phyloP scores from a whole-genome alignment of 805 yeast species.

The Candida ascalaphidarum region DNA sequence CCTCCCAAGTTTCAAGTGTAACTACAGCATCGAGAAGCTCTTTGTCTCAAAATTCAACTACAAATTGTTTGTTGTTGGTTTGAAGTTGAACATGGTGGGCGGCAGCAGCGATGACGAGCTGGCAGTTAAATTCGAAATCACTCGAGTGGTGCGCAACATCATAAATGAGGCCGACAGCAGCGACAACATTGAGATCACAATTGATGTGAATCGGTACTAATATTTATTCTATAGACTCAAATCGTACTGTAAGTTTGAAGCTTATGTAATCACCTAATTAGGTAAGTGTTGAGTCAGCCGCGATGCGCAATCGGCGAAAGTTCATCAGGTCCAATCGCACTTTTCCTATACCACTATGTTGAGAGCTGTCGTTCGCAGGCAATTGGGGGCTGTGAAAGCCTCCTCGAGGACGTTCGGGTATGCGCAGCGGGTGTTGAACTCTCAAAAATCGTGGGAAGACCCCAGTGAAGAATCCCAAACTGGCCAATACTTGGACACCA shows the following conservation, averaged over 20 bases:
- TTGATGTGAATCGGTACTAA: constrained; percentile 19
- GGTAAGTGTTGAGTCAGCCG: too few relatives aligned
- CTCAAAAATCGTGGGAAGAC: too few relatives aligned
- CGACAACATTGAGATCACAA: constrained; percentile 25
- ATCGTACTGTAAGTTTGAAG: background rate
- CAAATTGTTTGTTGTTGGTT: constrained; percentile 47
- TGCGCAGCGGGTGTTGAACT: too few relatives aligned
- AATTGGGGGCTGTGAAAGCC: too few relatives aligned
- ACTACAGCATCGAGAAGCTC: constrained; percentile 40
- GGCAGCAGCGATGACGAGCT: constrained; percentile 66
- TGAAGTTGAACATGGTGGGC: constrained; percentile 54
- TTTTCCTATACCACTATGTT: too few relatives aligned
- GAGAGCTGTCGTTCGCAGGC: too few relatives aligned
- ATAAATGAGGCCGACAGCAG: constrained; percentile 15
- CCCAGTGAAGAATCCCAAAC: constrained; percentile 24
- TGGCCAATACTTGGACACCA: constrained; percentile 34
- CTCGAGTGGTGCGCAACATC: constrained; percentile 30
- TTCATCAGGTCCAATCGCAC: too few relatives aligned
- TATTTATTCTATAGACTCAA: too few relatives aligned
- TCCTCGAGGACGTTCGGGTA: too few relatives aligned
- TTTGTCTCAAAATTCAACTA: constrained; percentile 57
- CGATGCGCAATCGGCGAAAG: too few relatives aligned
- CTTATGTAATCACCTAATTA: too few relatives aligned
- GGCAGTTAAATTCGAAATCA: constrained; percentile 41
- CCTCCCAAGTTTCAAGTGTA: constrained; percentile 44